These are phyloP conservation scores for Cardamine chenopodiifolia DNA, from an alignment of 345 rosid genomes.

Conservation along the genomic window DNA sequence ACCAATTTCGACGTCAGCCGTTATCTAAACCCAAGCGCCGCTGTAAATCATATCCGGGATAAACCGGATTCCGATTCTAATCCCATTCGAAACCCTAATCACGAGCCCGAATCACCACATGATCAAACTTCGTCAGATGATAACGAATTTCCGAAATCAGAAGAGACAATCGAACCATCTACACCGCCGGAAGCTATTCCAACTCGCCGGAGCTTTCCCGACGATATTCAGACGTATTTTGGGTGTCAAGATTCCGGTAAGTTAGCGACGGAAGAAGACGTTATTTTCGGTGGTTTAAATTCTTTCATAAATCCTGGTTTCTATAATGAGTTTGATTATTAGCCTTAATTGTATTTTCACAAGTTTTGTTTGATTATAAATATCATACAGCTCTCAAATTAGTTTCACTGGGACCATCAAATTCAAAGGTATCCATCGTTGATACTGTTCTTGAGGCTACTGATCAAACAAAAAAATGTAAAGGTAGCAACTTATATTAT, in stretches of 20 bases:
- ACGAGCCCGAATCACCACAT: neutral
- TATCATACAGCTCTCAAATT: neutral
- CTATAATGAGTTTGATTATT: conserved; percentile 53
- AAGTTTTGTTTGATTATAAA: neutral
- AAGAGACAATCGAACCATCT: conserved; percentile 62
- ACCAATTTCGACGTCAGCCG: conserved; percentile 92
- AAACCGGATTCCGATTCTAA: neutral
- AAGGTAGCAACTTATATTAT: conserved; percentile 3
- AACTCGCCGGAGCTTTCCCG: conserved; percentile 69
- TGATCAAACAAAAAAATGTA: neutral
- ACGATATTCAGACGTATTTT: conserved; percentile 74
- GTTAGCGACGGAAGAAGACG: conserved; percentile 53
- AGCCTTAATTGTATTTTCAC: conserved; percentile 1
- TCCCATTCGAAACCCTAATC: neutral
- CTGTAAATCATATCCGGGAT: conserved; percentile 4
- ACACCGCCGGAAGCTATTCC: conserved; percentile 41
- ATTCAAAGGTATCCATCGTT: neutral
- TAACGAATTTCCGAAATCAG: conserved; percentile 49
- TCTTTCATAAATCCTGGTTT: conserved; percentile 53
- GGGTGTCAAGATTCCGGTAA: conserved; percentile 59
- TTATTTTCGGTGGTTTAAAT: conserved; percentile 60
- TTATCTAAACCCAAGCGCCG: conserved; percentile 39
- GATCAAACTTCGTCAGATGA: conserved; percentile 30
- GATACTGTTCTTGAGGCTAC: neutral
- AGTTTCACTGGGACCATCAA: neutral